Percentiles rank a stretch among this genome's conserved stretches.
Conservation (phyloP, 345 rosid genomes). For the Corchorus olitorius region DNA sequence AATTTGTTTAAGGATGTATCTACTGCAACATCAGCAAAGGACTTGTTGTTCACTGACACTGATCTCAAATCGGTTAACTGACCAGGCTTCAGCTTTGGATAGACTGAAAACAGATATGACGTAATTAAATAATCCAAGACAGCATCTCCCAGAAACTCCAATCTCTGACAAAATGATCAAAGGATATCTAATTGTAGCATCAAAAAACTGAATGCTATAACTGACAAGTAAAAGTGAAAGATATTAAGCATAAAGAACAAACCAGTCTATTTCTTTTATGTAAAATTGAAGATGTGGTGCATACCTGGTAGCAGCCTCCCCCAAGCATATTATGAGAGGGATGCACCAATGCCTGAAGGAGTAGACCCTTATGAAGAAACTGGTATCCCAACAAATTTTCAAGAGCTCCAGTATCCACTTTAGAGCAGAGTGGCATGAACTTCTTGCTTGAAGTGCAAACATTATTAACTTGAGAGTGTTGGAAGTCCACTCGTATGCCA, state of each 20-base stretch:
- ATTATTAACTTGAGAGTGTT: constrained; percentile 50
- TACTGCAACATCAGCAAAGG: constrained; percentile 77
- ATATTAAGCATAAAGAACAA: not conserved
- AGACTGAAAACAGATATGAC: constrained; percentile 74
- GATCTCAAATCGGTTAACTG: constrained; percentile 92
- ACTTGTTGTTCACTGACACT: constrained; percentile 70
- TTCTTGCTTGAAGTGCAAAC: constrained; percentile 56
- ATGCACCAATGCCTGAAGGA: constrained; percentile 85
- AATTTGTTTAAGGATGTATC: constrained; percentile 55
- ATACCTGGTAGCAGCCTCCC: constrained; percentile 97
- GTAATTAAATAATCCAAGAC: constrained; percentile 90
- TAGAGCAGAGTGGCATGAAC: constrained; percentile 55
- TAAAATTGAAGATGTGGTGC: constrained; percentile 13
- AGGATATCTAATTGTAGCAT: constrained; percentile 23
- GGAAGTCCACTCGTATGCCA: constrained; percentile 71
- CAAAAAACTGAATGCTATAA: constrained; percentile 16
- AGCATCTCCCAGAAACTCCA: constrained; percentile 99
- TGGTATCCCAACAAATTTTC: constrained; percentile 53
- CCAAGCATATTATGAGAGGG: constrained; percentile 83
- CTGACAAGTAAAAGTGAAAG: constrained; percentile 2
- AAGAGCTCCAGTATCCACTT: constrained; percentile 45
- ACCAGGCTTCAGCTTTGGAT: constrained; percentile 89
- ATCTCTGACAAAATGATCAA: constrained; percentile 54
- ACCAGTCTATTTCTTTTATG: not conserved
- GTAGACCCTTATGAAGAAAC: constrained; percentile 75